Base-by-base conservation (phyloP, 2,329 filamentous ascomycete genomes). In the Metarhizium humberi region DNA sequence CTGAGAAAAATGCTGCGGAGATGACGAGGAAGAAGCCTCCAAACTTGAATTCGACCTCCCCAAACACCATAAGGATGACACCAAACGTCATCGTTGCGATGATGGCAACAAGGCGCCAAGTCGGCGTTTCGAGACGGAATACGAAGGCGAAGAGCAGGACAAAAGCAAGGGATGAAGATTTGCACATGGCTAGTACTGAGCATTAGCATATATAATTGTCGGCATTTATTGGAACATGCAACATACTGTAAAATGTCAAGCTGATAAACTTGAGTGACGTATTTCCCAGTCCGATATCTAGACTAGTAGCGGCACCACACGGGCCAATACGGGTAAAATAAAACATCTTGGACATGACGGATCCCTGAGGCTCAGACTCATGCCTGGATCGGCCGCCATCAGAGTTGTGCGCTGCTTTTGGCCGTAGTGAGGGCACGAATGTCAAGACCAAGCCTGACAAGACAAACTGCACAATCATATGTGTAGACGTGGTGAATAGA, bases 1-100 rank as follows among this genome's bases (percentile, higher is more conserved):
- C 94, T 2, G 91, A 96, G 68, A 96, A 96, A 73, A 95, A 94
- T 53, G 91, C 90, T 13, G 94, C 92, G 0, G 87, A 85, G 70
- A 99, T 97, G 73, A 97, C 88, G 60, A 99, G 86, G 50, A 90
- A 73, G 70, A 99, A 99, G 46, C 94, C 94, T 34, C 90, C 78
- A 0, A 87, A 78, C 63, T 91, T 85, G 72, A 99, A 99, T 51
- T 90, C 85, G 42, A 95, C 86, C 73, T 99, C 94, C 58, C 92
- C 94, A 6, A 91, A 90, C 0, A 97, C 94, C 94, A 99, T 99
- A 85, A 97, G 95, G 58, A 99, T 79, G 8, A 99, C 92, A 57
- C 94, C 94, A 2, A 85, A 64, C 0, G 92, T 96, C 94, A 99
- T 97, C 64, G 88, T 85, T 53, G 84, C 80, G 62, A 99, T 97